Percentiles rank a stretch among this genome's conserved stretches.
These are phyloP conservation scores for Acer saccharum DNA, from an alignment of 345 rosid species.

Conservation along the genomic window DNA sequence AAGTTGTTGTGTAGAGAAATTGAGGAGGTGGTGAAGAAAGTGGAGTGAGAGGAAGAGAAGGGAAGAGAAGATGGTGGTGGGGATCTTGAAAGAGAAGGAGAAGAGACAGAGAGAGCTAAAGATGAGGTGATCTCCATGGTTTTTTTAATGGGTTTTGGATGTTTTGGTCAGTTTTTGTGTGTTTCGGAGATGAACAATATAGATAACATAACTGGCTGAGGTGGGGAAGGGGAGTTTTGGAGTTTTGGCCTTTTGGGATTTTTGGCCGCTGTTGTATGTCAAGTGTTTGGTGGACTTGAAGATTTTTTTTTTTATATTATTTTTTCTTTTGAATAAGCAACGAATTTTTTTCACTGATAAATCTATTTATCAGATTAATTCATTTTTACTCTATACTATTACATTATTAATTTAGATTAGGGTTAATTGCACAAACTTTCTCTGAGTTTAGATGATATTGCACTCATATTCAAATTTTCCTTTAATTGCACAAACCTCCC, in stretches of 20 bases:
- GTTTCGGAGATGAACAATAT: conserved; percentile 1
- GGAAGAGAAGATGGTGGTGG: conserved; percentile 34
- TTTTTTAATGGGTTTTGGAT: conserved; percentile 15
- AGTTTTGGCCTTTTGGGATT: not conserved
- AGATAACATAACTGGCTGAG: conserved; percentile 13
- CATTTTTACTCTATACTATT: too few species aligned
- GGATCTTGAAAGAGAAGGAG: conserved; percentile 26
- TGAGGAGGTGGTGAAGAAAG: conserved; percentile 37
- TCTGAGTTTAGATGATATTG: too few species aligned
- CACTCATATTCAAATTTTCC: too few species aligned
- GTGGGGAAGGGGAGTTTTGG: not conserved
- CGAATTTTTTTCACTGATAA: too few species aligned
- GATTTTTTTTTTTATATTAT: too few species aligned
- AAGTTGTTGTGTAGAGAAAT: conserved; percentile 21
- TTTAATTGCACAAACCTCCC: too few species aligned
- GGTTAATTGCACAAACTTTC: too few species aligned
- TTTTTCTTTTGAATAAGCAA: too few species aligned
- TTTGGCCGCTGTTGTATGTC: too few species aligned
- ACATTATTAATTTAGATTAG: too few species aligned
- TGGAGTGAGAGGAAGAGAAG: conserved; percentile 58
- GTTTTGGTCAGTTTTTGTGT: conserved; percentile 12
- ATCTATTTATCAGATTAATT: too few species aligned
- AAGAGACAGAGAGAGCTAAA: conserved; percentile 41
- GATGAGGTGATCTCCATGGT: conserved; percentile 69
- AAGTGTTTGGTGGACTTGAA: too few species aligned